These are phyloP conservation scores for Dimocarpus longan DNA, from an alignment of 345 rosid species.

Conservation along the genomic window DNA sequence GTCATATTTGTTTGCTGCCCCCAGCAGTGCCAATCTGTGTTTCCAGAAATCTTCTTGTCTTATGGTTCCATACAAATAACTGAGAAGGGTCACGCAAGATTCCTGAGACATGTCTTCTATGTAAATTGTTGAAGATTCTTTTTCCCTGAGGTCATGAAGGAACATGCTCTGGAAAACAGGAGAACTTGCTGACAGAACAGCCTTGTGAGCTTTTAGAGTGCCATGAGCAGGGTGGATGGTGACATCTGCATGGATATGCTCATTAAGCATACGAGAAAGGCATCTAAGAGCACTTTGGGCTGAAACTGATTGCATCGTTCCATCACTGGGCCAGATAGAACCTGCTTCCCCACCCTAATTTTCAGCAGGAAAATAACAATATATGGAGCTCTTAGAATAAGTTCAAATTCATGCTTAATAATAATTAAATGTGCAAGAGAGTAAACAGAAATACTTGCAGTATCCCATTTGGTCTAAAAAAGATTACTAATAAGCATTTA, in stretches of 20 bases:
- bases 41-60: constrained; percentile 87
- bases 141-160: constrained; percentile 85
- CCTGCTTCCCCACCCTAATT: constrained; percentile 67
- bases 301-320: constrained; percentile 61
- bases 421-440: background rate
- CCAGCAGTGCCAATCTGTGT: constrained; percentile 73
- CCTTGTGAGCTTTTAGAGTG: constrained; percentile 77
- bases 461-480: background rate
- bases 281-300: constrained; percentile 65
- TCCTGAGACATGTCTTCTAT: constrained; percentile 86
- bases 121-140: constrained; percentile 77
- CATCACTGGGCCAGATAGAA: constrained; percentile 75
- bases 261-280: constrained; percentile 87
- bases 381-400: background rate
- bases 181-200: constrained; percentile 82
- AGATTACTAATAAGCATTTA: background rate
- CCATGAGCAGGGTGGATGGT: constrained; percentile 80
- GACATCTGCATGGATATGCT: constrained; percentile 72
- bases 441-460: background rate
- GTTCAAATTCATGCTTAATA: background rate
- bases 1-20: constrained; percentile 87
- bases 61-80: constrained; percentile 81
- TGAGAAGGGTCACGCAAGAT: constrained; percentile 77
- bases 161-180: constrained; percentile 93
- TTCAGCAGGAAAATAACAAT: constrained; percentile 19